These are phyloP conservation scores for Passiflora organensis DNA, from an alignment of 345 rosid genomes.

Conservation along the genomic window DNA sequence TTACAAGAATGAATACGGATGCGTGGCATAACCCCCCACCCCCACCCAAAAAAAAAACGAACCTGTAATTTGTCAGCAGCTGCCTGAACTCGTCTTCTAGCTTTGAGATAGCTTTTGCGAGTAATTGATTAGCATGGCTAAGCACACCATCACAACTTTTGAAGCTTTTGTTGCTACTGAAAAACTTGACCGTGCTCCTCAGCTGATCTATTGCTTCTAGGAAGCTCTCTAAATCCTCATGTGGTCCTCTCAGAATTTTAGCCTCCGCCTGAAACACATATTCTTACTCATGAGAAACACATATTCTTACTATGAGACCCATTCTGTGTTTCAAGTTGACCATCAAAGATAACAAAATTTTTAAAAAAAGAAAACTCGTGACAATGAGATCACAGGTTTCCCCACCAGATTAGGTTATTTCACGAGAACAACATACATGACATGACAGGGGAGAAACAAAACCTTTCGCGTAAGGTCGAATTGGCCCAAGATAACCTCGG, in stretches of 20 bases:
- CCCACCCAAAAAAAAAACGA: background rate
- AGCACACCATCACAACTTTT: slow-evolving; percentile 59
- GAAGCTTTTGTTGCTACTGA: slow-evolving; percentile 54
- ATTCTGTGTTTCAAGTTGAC: no score
- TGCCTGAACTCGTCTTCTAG: slow-evolving; percentile 88
- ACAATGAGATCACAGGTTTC: no score
- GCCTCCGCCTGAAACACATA: slow-evolving; percentile 75
- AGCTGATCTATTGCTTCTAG: slow-evolving; percentile 91
- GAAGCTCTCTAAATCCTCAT: slow-evolving; percentile 85
- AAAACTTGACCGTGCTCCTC: slow-evolving; percentile 56
- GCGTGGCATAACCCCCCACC: no score
- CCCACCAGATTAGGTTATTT: no score
- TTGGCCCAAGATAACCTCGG: slow-evolving; percentile 68
- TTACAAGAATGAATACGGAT: background rate
- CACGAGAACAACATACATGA: no score
- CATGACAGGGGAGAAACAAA: background rate
- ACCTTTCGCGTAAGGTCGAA: slow-evolving; percentile 81
- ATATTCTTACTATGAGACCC: no score
- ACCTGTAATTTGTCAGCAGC: slow-evolving; percentile 84
- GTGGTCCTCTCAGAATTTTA: slow-evolving; percentile 92
- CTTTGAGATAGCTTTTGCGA: slow-evolving; percentile 74
- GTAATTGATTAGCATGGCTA: slow-evolving; percentile 62
- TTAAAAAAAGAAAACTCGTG: no score
- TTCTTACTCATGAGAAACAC: no score
- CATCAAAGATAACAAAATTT: no score